phyloP scores from a whole-genome alignment of 1,284 basidiomycete genomes.

The Rhodotorula sp. region DNA sequence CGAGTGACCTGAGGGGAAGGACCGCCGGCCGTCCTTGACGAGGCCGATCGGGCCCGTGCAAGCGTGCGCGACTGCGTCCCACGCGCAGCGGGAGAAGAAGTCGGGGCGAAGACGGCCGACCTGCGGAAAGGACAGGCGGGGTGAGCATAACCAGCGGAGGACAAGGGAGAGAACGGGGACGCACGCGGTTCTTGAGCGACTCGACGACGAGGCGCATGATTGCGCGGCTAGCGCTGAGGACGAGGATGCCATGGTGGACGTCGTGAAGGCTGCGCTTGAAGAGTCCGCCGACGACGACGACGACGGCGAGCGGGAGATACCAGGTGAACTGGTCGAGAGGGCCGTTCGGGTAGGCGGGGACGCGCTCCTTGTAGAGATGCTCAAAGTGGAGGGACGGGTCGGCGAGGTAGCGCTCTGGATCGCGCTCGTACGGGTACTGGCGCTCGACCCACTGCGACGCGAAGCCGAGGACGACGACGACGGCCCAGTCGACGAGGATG shows the following conservation, averaged over 20 bases:
- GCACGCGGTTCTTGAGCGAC: conserved; percentile 14
- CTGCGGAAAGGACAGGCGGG: conserved; percentile 2
- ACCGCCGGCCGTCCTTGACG: conserved; percentile 43
- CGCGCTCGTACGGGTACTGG: conserved; percentile 27
- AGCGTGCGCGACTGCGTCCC: conserved; percentile 56
- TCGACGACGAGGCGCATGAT: conserved; percentile 34
- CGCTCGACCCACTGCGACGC: conserved; percentile 19
- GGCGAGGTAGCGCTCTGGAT: conserved; percentile 23
- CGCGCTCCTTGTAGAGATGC: conserved; percentile 17
- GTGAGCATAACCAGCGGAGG: conserved; percentile 39
- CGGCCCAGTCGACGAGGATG: conserved; percentile 41
- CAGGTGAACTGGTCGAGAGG: conserved; percentile 32
- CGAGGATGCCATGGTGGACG: conserved; percentile 39
- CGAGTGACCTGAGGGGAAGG: conserved; percentile 57
- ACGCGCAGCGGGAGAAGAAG: conserved; percentile 67
- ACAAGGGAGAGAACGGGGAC: not conserved
- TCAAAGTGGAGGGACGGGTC: conserved; percentile 13
- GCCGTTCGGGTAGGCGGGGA: conserved; percentile 10
- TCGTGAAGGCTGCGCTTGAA: conserved; percentile 36
- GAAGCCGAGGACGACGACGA: conserved; percentile 20
- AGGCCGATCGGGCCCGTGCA: conserved; percentile 60
- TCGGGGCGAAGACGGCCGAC: conserved; percentile 69
- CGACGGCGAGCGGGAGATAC: conserved; percentile 33
- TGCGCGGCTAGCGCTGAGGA: conserved; percentile 18
- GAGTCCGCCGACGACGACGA: conserved; percentile 32